phyloP scores from a whole-genome alignment of 1,284 basidiomycete species.

The Cutaneotrichosporon arboriforme region DNA sequence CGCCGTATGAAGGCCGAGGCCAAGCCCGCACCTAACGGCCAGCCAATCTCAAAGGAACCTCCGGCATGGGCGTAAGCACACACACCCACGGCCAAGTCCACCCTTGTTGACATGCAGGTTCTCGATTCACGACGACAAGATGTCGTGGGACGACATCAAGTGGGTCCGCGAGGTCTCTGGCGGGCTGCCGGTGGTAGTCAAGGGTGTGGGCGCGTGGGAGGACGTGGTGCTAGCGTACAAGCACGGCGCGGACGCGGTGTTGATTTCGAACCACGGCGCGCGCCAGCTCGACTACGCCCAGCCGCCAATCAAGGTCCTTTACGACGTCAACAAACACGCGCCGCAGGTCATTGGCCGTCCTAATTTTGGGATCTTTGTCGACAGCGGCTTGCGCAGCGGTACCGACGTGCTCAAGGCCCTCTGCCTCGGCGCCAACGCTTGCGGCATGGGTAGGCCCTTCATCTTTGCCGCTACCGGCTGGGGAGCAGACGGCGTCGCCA shows the following conservation, averaged over 20 bases:
- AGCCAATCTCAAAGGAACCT: conserved; percentile 10
- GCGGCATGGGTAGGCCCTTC: conserved; percentile 79
- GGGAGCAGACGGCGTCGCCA: conserved; percentile 71
- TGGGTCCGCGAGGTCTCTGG: conserved; percentile 49
- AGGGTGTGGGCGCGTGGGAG: conserved; percentile 49
- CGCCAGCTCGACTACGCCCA: conserved; percentile 48
- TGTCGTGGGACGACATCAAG: conserved; percentile 47
- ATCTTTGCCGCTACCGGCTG: conserved; percentile 83
- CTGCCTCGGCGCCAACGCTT: conserved; percentile 77
- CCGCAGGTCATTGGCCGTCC: conserved; percentile 65
- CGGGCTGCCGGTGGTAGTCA: conserved; percentile 50
- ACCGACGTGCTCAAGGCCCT: conserved; percentile 87
- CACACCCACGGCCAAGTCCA: neutral
- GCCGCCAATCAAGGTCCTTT: conserved; percentile 67
- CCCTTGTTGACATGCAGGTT: neutral
- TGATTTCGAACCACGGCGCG: conserved; percentile 50
- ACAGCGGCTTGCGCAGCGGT: conserved; percentile 76
- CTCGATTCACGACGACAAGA: conserved; percentile 8
- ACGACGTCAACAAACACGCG: conserved; percentile 61
- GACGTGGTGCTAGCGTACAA: conserved; percentile 48
- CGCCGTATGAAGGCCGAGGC: conserved; percentile 14
- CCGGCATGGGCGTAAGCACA: neutral
- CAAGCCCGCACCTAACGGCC: conserved; percentile 13
- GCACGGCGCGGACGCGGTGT: conserved; percentile 47
- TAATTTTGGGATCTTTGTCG: conserved; percentile 63